A percentile compares a stretch with the other conserved stretches of the same genome.
Evolutionary conservation across 2,329 filamentous ascomycete species (phyloP).

Genomic region (Aplosporella prunicola): DNA sequence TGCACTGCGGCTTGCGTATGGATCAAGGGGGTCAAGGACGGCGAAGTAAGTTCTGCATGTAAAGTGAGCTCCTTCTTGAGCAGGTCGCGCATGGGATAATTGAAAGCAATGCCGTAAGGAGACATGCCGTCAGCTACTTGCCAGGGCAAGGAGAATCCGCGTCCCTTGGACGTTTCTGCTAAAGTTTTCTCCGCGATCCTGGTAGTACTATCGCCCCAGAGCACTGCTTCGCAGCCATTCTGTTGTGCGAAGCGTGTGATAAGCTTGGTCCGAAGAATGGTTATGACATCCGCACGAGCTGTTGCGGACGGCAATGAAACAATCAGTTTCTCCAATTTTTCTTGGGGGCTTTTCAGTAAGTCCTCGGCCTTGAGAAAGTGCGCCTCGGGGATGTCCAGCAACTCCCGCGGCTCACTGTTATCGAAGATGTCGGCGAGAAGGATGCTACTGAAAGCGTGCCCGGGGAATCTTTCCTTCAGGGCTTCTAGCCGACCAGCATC

Average conservation of each 20-base stretch:
- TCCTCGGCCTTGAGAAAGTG: not conserved
- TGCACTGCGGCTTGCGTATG: slow-evolving; percentile 25
- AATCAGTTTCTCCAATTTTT: slow-evolving; percentile 44
- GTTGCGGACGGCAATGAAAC: slow-evolving; percentile 60
- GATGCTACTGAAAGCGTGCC: slow-evolving; percentile 53
- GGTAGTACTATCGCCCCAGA: slow-evolving; percentile 83
- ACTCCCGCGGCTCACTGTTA: not conserved
- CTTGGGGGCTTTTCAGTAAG: not conserved
- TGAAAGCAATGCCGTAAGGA: slow-evolving; percentile 50
- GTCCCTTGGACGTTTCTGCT: slow-evolving; percentile 80
- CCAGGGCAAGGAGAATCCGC: slow-evolving; percentile 76
- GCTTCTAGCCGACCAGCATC: slow-evolving; percentile 29
- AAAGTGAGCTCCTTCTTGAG: slow-evolving; percentile 68
- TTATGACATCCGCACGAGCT: slow-evolving; percentile 62
- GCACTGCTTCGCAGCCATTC: slow-evolving; percentile 55
- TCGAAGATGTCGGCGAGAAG: slow-evolving; percentile 51
- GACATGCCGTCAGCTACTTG: slow-evolving; percentile 66
- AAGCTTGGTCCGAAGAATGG: slow-evolving; percentile 61
- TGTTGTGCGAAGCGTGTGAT: slow-evolving; percentile 56
- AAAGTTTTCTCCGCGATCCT: slow-evolving; percentile 78
- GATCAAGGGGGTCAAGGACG: slow-evolving; percentile 41
- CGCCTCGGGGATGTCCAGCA: not conserved
- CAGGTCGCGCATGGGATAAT: slow-evolving; percentile 77
- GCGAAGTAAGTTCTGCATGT: slow-evolving; percentile 49
- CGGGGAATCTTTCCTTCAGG: slow-evolving; percentile 50